Conservation (phyloP, 345 rosid genomes). For the Acer yangbiense region DNA sequence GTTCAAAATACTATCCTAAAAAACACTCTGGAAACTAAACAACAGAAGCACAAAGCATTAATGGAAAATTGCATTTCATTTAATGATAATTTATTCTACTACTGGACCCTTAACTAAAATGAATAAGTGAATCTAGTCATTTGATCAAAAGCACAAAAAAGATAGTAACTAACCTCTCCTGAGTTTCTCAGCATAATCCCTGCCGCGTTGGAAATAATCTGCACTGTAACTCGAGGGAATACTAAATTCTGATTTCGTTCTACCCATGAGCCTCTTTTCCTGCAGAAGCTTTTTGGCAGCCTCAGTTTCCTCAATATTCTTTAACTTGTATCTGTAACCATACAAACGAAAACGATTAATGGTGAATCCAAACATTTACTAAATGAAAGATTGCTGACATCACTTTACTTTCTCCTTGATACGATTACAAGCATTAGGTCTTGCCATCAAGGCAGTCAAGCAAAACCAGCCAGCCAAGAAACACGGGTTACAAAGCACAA, state of each 20-base stretch:
- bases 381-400: neutral
- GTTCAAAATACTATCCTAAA: neutral
- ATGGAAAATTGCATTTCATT: neutral
- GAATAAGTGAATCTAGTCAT: neutral
- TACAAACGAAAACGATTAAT: slow-evolving; percentile 17
- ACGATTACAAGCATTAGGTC: neutral
- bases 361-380: neutral
- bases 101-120: neutral
- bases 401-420: neutral
- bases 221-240: slow-evolving; percentile 97
- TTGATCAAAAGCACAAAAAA: neutral
- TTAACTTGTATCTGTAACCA: slow-evolving; percentile 76
- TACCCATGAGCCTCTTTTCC: slow-evolving; percentile 83
- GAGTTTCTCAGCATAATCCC: slow-evolving; percentile 91
- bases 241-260: slow-evolving; percentile 67
- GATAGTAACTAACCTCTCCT: slow-evolving; percentile 67
- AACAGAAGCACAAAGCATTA: neutral
- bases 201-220: slow-evolving; percentile 91
- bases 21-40: neutral
- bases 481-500: slow-evolving; percentile 4
- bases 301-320: slow-evolving; percentile 95
- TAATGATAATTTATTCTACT: neutral
- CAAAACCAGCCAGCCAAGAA: slow-evolving; percentile 16
- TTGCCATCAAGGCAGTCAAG: neutral
- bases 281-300: slow-evolving; percentile 98